Base-by-base conservation (phyloP, 2,329 filamentous ascomycete species). In the Laburnicola sp. region DNA sequence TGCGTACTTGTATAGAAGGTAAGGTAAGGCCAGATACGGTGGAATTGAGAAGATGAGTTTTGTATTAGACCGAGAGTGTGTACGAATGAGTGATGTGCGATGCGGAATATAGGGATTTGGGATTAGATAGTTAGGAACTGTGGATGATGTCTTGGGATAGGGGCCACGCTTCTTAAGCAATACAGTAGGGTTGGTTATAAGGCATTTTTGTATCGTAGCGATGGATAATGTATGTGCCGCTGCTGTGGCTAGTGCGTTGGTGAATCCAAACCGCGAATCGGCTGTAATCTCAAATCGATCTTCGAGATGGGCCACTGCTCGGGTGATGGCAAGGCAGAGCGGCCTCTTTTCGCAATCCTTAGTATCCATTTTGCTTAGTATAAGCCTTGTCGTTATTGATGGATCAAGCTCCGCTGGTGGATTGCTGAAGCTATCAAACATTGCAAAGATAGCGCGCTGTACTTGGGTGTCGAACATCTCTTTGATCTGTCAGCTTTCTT, bases 251-350 rank as follows among this genome's bases (percentile, higher is more conserved):
- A 42, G 39, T 27, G 26, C 39, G 3, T 42, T 21, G n/a, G 22
- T 31, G n/a, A 42, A 7, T 16, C 31, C 39, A 22, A 30, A 27
- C 39, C 39, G 39, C 27, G 27, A 30, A 16, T 27, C 26, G 39
- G 39, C 39, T 42, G n/a, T 27, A 7, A 21, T 30, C 39, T 30
- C 25, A 42, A 42, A 30, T 22, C 31, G 39, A 30, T 42, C 9
- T 30, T 42, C 22, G 22, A 40, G 38, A 40, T 40, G 25, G 38
- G 3, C 38, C 38, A 40, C 38, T 40, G 38, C 38, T 25, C 38
- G 38, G 38, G 38, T 40, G 22, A 40, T 40, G 25, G 38, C 38
- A 26, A 40, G 38, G 25, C 38, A 40, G 10, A 40, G 38, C 38
- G 38, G 38, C 38, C 38, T 40, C 23, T 40, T 40, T 40, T 40